Conservation (phyloP, 805 yeast species). For the Ogataea nakhonphanomensis region DNA sequence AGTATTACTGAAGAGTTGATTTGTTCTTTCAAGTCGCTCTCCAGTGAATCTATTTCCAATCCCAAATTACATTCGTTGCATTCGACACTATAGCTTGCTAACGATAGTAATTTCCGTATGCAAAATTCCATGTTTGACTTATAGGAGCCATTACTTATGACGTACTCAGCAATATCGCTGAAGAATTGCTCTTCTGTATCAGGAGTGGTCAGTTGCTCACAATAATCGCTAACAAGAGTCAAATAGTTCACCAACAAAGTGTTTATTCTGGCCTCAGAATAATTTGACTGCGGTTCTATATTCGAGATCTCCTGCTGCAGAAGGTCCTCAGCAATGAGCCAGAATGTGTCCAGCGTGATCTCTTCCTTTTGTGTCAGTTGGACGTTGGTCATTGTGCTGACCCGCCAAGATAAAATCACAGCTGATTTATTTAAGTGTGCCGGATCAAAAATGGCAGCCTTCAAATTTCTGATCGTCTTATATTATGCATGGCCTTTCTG, state of each 20-base stretch:
- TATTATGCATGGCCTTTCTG: slow-evolving; percentile 24
- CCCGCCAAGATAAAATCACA: slow-evolving; percentile 5
- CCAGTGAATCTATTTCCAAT: slow-evolving; percentile 18
- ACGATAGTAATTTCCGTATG: slow-evolving; percentile 45
- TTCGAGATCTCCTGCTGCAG: slow-evolving; percentile 26
- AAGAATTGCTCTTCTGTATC: slow-evolving; percentile 27
- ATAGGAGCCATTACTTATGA: slow-evolving; percentile 30
- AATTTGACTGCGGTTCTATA: slow-evolving; percentile 17
- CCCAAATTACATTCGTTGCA: slow-evolving; percentile 24
- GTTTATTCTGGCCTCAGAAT: slow-evolving; percentile 21
- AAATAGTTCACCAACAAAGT: slow-evolving; percentile 33
- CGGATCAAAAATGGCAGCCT: slow-evolving; percentile 3
- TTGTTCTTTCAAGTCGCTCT: slow-evolving; percentile 16
- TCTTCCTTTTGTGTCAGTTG: slow-evolving; percentile 24
- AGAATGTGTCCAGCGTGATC: slow-evolving; percentile 29
- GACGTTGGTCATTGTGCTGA: slow-evolving; percentile 7
- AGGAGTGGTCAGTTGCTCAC: slow-evolving; percentile 18
- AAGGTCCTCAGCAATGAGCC: slow-evolving; percentile 32
- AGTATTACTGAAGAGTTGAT: slow-evolving; percentile 21
- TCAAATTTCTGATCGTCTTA: neutral
- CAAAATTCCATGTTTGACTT: slow-evolving; percentile 41
- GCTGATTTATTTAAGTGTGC: neutral
- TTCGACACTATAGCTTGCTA: slow-evolving; percentile 34
- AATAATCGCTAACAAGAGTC: slow-evolving; percentile 30
- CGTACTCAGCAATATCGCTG: slow-evolving; percentile 24